Evolutionary conservation across 177 flowering plant genomes (phyloP), one percentile per base, ranked within the genome.

Genomic region (Vitis hybrid): DNA sequence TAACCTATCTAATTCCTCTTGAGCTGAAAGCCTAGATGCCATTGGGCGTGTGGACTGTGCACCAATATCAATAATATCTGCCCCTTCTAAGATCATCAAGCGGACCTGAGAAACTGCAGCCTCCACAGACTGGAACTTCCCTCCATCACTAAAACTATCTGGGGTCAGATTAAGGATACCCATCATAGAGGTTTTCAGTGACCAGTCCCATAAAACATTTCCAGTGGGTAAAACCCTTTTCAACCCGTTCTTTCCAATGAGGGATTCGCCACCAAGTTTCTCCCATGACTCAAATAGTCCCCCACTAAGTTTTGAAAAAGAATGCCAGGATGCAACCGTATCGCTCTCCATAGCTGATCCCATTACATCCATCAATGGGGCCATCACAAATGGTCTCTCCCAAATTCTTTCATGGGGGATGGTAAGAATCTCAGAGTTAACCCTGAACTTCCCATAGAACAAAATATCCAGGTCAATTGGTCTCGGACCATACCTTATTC

Each of bases 131-230:
- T 76, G 83, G 73, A 83, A 93, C 72, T 82, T 88, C 2, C 98
- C 98, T 49, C 99, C 98, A 74, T 96, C 99, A 56, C 98, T 90
- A 72, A 95, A 95, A 78, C 99, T 95, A 79, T 95, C 98, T 4
- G 98, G 96, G 15, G 98, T 95, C 75, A 93, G 67, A 79, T 95
- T 95, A 60, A 95, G 86, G 56, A 95, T 70, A 32, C 97, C 98
- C 99, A 95, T 95, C 62, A 93, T 82, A 52, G 83, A 86, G 40
- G 97, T 90, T 83, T 70, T 89, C 48, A 69, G 15, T 30, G 98
- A 91, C 93, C 91, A 96, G 60, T 93, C 92, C 91, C 88, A 86
- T 14, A 96, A 74, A 23, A 52, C 78, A 72, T 87, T 80, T 71
- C 86, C 85, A 62, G 88, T 51, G 1, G 99, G 97, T 66, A 96